Evolutionary conservation across 768 basidiomycete species (phyloP), one percentile per base, ranked within the genome.

Genomic region (Leccinum uliginosum): DNA sequence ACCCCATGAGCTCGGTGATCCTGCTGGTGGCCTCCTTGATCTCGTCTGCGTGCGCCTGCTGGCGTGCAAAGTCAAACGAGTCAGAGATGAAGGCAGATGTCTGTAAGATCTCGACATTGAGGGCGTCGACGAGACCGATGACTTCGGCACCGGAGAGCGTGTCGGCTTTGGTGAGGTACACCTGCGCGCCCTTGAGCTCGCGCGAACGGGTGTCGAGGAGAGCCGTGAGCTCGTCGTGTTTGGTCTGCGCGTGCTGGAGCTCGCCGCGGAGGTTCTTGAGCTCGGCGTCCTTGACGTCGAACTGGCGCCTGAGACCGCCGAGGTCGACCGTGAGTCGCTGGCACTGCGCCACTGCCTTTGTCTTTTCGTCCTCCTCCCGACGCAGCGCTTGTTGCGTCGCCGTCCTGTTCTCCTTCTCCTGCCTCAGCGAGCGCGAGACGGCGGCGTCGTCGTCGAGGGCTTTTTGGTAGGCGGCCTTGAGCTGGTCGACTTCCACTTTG

Each of bases 61-160:
- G 57, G 30, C 71, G 70, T 12, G 57, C 56, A 62, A 73, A 73
- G 59, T 71, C 69, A 38, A 64, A 73, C 26, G 69, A 65, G 29
- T 80, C 79, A 0, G 78, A 73, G 50, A 82, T 75, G 61, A 75
- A 71, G 24, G 79, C 77, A 3, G 76, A 65, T 12, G 70, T 68
- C 57, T 83, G 81, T 38, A 78, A 68, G 23, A 81, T 78, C 60
- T 83, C 81, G 23, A 70, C 66, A 59, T 83, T 82, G 56, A 82
- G 63, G 0, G 69, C 65, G 26, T 80, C 74, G 29, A 77, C 66
- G 4, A 71, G 54, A 0, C 63, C n/a, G 10, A 73, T 72, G 50
- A 80, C 73, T 10, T 82, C 80, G 0, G 75, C 73, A 1, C 74
- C 78, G 0, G 81, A 77, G 55, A 77, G 69, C 0, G 61, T 59